Percentiles rank a stretch among this genome's conserved stretches.
Evolutionary conservation across 2,329 filamentous ascomycete genomes (phyloP).

Genomic region (Diaporthe batatas): DNA sequence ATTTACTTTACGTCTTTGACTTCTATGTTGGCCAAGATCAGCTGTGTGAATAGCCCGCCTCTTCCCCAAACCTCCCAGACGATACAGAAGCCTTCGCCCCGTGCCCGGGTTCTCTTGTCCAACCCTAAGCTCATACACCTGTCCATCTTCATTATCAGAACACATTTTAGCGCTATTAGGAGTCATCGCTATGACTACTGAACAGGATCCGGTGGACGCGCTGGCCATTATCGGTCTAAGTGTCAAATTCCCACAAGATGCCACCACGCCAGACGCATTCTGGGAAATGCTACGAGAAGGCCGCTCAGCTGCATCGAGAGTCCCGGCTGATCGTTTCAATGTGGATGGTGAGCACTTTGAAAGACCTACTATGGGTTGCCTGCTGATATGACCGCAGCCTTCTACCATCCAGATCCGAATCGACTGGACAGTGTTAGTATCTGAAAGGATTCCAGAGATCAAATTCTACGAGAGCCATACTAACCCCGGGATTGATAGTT

Average conservation of each 20-base stretch:
- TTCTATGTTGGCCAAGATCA: not conserved
- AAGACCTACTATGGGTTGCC: no score
- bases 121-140: no score
- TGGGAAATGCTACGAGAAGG: constrained; percentile 23
- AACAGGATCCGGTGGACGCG: not conserved
- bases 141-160: not conserved
- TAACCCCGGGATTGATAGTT: constrained; percentile 45
- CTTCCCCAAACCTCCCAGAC: not conserved
- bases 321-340: constrained; percentile 21
- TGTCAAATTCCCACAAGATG: constrained; percentile 34
- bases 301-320: constrained; percentile 19
- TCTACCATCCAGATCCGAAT: constrained; percentile 18
- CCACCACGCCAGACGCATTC: constrained; percentile 21
- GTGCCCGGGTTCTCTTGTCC: no score
- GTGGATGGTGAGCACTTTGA: constrained; percentile 18
- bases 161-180: not conserved
- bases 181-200: not conserved
- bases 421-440: constrained; percentile 20
- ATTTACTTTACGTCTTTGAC: not conserved
- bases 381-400: not conserved
- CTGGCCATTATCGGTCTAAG: constrained; percentile 24
- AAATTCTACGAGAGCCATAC: not conserved
- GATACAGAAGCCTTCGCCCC: not conserved
- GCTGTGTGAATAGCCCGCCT: not conserved
- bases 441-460: not conserved